phyloP scores from a whole-genome alignment of 2,329 filamentous ascomycete genomes.

The Colletotrichum falcatum region DNA sequence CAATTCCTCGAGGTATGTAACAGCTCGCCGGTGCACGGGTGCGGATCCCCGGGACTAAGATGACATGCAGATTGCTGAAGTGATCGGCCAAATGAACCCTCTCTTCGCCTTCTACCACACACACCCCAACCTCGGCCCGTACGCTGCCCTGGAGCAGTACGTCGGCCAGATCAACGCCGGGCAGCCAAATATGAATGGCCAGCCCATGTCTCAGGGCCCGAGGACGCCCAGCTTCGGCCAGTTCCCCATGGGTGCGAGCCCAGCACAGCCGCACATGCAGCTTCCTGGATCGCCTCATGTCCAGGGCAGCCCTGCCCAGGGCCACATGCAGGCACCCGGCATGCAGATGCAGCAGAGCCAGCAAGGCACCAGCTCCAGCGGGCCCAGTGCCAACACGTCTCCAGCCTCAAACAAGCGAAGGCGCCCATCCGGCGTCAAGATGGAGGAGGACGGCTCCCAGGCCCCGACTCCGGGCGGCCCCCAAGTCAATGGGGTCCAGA shows the following conservation, averaged over 20 bases:
- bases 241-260: slow-evolving; percentile 70
- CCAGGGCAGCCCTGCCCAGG: slow-evolving; percentile 70
- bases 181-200: slow-evolving; percentile 60
- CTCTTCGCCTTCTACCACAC: slow-evolving; percentile 69
- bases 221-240: slow-evolving; percentile 68
- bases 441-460: slow-evolving; percentile 64
- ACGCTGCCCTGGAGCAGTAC: slow-evolving; percentile 71
- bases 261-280: slow-evolving; percentile 69
- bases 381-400: slow-evolving; percentile 75
- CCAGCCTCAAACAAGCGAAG: slow-evolving; percentile 71
- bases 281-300: slow-evolving; percentile 72
- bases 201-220: slow-evolving; percentile 61
- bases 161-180: slow-evolving; percentile 61
- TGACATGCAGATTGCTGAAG: slow-evolving; percentile 67
- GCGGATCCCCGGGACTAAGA: slow-evolving; percentile 42
- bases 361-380: slow-evolving; percentile 74
- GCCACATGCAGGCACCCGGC: slow-evolving; percentile 71
- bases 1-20: slow-evolving; percentile 72
- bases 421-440: slow-evolving; percentile 68
- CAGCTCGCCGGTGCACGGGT: slow-evolving; percentile 12
- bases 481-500: slow-evolving; percentile 65
- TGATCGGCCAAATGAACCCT: slow-evolving; percentile 75
- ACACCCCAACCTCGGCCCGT: slow-evolving; percentile 67
- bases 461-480: slow-evolving; percentile 61
- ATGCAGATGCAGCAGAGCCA: slow-evolving; percentile 78